These are phyloP conservation scores for Sporothrix dimorphospora DNA, from an alignment of 2,329 filamentous ascomycete species.

Conservation along the genomic window DNA sequence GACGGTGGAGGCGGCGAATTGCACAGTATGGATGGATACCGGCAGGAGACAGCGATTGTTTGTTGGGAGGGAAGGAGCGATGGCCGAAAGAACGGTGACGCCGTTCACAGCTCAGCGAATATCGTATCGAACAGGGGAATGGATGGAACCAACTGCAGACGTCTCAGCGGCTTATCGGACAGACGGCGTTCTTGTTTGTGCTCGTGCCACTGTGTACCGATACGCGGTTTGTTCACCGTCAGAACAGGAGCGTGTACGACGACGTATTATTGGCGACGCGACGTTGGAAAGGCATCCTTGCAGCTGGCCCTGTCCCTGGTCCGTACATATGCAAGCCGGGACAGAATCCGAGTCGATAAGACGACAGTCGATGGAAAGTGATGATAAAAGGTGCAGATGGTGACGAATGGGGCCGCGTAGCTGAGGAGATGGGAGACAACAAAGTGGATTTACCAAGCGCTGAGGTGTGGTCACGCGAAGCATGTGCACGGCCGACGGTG, in stretches of 20 bases:
- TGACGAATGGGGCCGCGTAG: neutral
- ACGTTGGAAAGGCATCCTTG: neutral
- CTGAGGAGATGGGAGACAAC: neutral
- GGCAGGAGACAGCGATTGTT: neutral
- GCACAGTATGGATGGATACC: neutral
- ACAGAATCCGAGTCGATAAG: neutral
- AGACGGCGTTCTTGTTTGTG: conserved; percentile 4
- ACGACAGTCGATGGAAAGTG: neutral
- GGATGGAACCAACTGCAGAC: neutral
- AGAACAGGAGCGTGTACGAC: neutral
- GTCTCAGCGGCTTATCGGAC: conserved; percentile 1
- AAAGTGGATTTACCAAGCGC: neutral
- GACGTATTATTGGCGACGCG: conserved; percentile 15
- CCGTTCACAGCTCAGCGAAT: neutral
- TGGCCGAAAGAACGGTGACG: neutral
- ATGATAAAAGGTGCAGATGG: neutral
- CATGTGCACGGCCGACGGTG: neutral
- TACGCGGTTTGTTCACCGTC: neutral
- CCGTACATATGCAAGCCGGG: neutral
- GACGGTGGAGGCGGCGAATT: no score
- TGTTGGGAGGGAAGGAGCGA: neutral
- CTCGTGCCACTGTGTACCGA: neutral
- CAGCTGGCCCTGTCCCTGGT: conserved; percentile 8
- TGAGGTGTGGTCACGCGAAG: conserved; percentile 11
- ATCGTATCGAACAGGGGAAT: neutral